These are phyloP conservation scores for Colletotrichum costaricense DNA, from an alignment of 2,329 filamentous ascomycete species.

Conservation along the genomic window DNA sequence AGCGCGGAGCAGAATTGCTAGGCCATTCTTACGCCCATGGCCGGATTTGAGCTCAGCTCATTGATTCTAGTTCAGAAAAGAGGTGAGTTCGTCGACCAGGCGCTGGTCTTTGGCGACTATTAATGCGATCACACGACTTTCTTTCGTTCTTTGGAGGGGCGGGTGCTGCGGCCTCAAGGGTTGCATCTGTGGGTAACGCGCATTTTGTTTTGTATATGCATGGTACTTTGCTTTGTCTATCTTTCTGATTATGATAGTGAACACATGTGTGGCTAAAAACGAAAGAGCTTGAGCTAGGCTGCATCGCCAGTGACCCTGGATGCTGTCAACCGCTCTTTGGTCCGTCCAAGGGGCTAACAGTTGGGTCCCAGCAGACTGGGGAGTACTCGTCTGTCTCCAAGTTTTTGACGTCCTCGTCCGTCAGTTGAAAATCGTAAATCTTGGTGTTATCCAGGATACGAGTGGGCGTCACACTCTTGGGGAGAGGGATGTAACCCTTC, in stretches of 20 bases:
- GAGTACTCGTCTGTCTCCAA: constrained; percentile 63
- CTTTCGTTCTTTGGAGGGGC: not conserved
- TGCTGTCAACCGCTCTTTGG: constrained; percentile 12
- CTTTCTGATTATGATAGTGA: not conserved
- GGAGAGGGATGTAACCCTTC: constrained; percentile 78
- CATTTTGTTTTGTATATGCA: not conserved
- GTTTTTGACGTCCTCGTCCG: constrained; percentile 61
- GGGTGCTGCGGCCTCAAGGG: not conserved
- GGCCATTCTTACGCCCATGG: no score
- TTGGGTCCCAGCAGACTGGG: constrained; percentile 69
- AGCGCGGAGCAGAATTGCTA: no score
- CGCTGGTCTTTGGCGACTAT: no score
- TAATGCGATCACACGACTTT: no score
- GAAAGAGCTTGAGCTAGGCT: not conserved
- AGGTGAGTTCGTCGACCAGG: no score
- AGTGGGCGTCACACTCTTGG: constrained; percentile 77
- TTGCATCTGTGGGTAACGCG: not conserved
- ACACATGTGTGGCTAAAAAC: not conserved
- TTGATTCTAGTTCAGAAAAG: no score
- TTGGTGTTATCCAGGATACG: constrained; percentile 74
- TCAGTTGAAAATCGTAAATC: constrained; percentile 67
- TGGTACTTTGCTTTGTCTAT: not conserved
- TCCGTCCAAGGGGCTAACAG: constrained; percentile 56
- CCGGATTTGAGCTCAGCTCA: no score
- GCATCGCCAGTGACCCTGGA: not conserved